Evolutionary conservation across 108 stramenopile genomes (phyloP), one percentile per base, ranked within the genome.

Genomic region (Discostella pseudostelligera): DNA sequence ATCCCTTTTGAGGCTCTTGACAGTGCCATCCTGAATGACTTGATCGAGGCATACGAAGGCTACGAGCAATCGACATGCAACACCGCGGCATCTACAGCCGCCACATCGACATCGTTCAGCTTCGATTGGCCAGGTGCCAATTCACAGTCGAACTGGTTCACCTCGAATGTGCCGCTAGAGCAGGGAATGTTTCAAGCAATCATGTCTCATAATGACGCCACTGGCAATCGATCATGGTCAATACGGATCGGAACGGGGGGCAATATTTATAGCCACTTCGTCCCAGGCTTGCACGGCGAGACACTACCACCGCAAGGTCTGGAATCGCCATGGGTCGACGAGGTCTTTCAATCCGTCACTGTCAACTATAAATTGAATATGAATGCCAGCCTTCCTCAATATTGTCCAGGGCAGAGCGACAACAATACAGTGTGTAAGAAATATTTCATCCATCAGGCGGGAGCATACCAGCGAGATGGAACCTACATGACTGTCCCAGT

Each of bases 371-470:
- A 56, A 1, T 29, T 65, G 7, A 65, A 71, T 21, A 55, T 20
- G 37, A 55, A 55, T 48, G 17, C 37, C 32, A 16, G 42, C 12
- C 4, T 16, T 0, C 19, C 16, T 10, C 25, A 42, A 28, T 45
- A 7, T 29, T 60, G 44, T 14, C 39, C 59, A 13, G 39, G 22
- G 14, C 50, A 14, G 10, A 17, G 7, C 24, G 50, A 44, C 14
- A 24, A 51, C 17, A 42, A 39, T 7, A 42, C 39, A 12, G 0
- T 16, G 0, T 66, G 65, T 13, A 51, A 51, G 16, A 17, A 53
- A 8, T 58, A 71, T 19, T 72, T 67, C 65, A 26, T 67, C 45
- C 70, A 72, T 20, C 64, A 65, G 43, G 70, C 70, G 3, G 70
- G 70, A 14, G 45, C 42, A 10, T 72, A 72, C 40, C 56, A 58